Percentiles rank a stretch among this genome's conserved stretches.
These are phyloP conservation scores for Hawksworthiomyces lignivorus DNA, from an alignment of 2,329 filamentous ascomycete genomes.

Conservation along the genomic window DNA sequence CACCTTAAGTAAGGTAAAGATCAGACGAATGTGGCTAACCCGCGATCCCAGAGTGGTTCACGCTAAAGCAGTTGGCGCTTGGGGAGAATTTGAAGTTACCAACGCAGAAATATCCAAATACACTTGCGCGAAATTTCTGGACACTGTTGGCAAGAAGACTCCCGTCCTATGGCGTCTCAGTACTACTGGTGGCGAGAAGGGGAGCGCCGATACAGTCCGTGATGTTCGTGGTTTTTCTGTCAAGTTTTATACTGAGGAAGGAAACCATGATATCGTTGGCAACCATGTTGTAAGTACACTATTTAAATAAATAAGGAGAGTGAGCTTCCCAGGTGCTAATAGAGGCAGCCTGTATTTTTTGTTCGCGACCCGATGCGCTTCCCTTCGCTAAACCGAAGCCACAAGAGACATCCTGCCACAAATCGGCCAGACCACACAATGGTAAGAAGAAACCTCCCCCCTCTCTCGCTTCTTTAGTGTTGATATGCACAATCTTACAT, in stretches of 20 bases:
- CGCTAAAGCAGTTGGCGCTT: conserved; percentile 1
- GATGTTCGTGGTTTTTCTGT: conserved; percentile 59
- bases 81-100: conserved; percentile 53
- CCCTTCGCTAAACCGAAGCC: conserved; percentile 35
- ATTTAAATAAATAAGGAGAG: no score
- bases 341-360: conserved; percentile 37
- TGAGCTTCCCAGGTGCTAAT: conserved; percentile 34
- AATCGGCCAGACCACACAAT: conserved; percentile 35
- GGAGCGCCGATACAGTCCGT: conserved; percentile 45
- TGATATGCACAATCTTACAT: background rate
- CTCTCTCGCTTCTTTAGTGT: no score
- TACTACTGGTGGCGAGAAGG: conserved; percentile 23
- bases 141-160: conserved; percentile 44
- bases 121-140: conserved; percentile 47
- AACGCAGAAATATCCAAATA: conserved; percentile 49
- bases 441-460: no score
- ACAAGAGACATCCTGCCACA: conserved; percentile 36
- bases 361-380: conserved; percentile 42
- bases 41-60: background rate
- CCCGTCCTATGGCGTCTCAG: conserved; percentile 49
- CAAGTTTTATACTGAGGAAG: conserved; percentile 57
- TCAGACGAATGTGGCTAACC: no score
- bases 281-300: conserved; percentile 7
- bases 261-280: conserved; percentile 49
- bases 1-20: no score